Evolutionary conservation across 129 eudicot species (phyloP), one percentile per base, ranked within the genome.

Genomic region (Pittosporum tobira): DNA sequence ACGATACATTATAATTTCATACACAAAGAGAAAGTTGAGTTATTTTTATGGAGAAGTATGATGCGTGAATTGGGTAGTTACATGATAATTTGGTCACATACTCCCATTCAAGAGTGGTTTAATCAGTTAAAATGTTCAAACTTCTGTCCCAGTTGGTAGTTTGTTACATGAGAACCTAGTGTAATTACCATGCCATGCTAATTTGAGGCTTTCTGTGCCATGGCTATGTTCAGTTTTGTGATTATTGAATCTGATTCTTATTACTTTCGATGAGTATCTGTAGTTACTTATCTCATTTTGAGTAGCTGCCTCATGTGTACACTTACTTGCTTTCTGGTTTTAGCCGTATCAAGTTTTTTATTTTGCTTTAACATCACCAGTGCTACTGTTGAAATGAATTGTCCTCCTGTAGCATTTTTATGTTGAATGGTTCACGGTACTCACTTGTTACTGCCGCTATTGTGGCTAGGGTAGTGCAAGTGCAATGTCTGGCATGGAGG

Each of bases 401-500:
- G 5, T 48, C 25, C 23, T 62, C 21, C 18, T 46, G 8, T 19
- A 34, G 2, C 11, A 18, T 21, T 27, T 45, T 5, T 23, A 0
- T 45, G 57, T 15, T 61, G 30, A 23, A 40, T 22, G 0, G 24
- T 42, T 42, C 6, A 3, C 11, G 37, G 55, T 24, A 44, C 25
- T 47, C 25, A 48, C 30, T 51, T 15, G 44, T 24, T 1, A 62
- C 31, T 66, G 59, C 36, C 57, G 59, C 13, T 72, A 69, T 62
- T 59, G 62, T 61, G 36, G 24, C 36, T 66, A 68, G 71, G 64
- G 51, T 57, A 45, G 30, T 67, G 24, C 55, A 28, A 64, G 48
- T 44, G 64, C 60, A 51, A 76, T 80, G 79, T 80, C 84, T 30
- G 76, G 78, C 69, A 57, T 65, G 43, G 85, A 75, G 55, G 89